Percentiles rank a stretch among this genome's conserved stretches.
Conservation (phyloP, 148 eudicot genomes). For the Spergularia marina region DNA sequence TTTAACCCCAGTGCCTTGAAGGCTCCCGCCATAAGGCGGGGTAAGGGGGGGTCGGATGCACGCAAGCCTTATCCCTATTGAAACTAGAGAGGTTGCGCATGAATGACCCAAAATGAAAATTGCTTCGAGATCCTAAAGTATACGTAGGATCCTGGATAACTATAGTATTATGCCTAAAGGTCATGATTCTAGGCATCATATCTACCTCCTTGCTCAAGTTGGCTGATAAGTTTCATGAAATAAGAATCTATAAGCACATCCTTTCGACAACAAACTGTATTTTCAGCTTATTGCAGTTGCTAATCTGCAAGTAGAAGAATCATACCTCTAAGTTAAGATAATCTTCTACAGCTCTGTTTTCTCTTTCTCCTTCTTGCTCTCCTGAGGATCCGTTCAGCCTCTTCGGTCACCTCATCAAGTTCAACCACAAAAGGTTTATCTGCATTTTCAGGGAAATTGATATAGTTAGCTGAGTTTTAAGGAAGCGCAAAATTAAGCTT, state of each 20-base stretch:
- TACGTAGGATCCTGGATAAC: too few species aligned
- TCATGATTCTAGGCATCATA: too few species aligned
- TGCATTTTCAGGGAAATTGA: constrained; percentile 25
- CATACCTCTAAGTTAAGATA: constrained; percentile 38
- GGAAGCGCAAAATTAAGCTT: neutral
- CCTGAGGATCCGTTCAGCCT: constrained; percentile 61
- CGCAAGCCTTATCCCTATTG: too few species aligned
- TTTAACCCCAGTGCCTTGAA: too few species aligned
- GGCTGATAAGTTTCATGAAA: too few species aligned
- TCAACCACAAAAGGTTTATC: constrained; percentile 42
- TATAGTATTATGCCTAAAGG: too few species aligned
- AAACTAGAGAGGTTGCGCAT: too few species aligned
- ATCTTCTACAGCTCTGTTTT: constrained; percentile 33
- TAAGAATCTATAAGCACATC: neutral
- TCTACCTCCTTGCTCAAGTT: too few species aligned
- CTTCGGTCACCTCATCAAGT: constrained; percentile 49
- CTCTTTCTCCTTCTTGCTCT: constrained; percentile 89
- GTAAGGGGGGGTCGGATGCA: too few species aligned
- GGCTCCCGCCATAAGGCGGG: too few species aligned
- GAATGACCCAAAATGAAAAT: too few species aligned
- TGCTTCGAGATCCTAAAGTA: too few species aligned
- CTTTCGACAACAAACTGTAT: neutral
- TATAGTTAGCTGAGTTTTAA: constrained; percentile 7
- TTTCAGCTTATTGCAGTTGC: neutral
- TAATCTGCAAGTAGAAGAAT: neutral